Conservation (phyloP, 2,329 filamentous ascomycete species). For the Boeremia exigua region DNA sequence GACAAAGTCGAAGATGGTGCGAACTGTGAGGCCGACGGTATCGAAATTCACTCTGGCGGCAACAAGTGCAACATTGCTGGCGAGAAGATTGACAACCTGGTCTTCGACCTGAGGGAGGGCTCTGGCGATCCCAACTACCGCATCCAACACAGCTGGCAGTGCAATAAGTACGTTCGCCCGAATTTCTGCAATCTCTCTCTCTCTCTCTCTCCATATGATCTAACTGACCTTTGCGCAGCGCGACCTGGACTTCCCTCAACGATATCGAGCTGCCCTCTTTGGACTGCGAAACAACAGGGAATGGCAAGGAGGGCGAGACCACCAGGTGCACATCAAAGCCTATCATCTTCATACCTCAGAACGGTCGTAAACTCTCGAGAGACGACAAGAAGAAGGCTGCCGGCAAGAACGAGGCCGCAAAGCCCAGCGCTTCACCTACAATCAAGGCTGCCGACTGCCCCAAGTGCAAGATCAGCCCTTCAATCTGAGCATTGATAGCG, state of each 20-base stretch:
- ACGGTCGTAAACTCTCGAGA: slow-evolving; percentile 21
- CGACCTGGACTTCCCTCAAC: slow-evolving; percentile 30
- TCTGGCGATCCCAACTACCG: slow-evolving; percentile 31
- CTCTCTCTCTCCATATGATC: not conserved
- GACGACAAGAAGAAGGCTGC: not conserved
- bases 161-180: slow-evolving; percentile 31
- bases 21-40: slow-evolving; percentile 25
- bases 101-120: slow-evolving; percentile 29
- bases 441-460: not conserved
- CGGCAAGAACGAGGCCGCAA: not conserved
- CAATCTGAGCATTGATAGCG: not conserved
- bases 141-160: slow-evolving; percentile 38
- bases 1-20: slow-evolving; percentile 28
- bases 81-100: slow-evolving; percentile 22
- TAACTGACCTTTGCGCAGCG: slow-evolving; percentile 9
- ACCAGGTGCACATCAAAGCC: slow-evolving; percentile 17
- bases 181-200: not conserved
- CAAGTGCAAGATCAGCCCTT: not conserved
- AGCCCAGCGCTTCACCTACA: not conserved
- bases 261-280: slow-evolving; percentile 20
- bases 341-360: slow-evolving; percentile 27
- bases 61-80: slow-evolving; percentile 29
- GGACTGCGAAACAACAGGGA: slow-evolving; percentile 10
- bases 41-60: slow-evolving; percentile 22
- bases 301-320: slow-evolving; percentile 4